These are phyloP conservation scores for Crataegus laevigata DNA, from an alignment of 306 rosid genomes.

Conservation along the genomic window DNA sequence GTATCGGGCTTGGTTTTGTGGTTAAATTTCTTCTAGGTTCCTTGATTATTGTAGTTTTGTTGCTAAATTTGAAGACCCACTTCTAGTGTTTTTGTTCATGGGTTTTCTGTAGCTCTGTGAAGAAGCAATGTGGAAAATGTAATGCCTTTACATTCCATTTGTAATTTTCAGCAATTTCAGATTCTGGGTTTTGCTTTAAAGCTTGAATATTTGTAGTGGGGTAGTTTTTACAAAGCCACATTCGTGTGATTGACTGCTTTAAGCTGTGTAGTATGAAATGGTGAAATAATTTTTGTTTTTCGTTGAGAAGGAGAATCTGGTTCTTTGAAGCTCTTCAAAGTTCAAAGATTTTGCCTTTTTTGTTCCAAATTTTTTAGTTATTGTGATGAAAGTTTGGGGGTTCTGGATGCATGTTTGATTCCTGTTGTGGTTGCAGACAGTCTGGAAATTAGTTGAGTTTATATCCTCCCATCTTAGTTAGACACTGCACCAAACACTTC, in stretches of 20 bases:
- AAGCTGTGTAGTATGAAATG: constrained; percentile 25
- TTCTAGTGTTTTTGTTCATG: constrained; percentile 25
- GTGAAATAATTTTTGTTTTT: not conserved
- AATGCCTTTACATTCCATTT: not conserved
- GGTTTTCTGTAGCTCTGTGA: constrained; percentile 25
- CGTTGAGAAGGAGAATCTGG: constrained; percentile 9
- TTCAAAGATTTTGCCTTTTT: constrained; percentile 11
- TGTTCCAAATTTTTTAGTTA: too few species aligned
- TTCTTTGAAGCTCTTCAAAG: constrained; percentile 16
- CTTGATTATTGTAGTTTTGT: constrained; percentile 40
- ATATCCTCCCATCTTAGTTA: too few species aligned
- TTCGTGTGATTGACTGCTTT: constrained; percentile 30
- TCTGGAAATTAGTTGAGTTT: constrained; percentile 10
- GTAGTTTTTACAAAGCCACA: constrained; percentile 12
- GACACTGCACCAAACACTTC: too few species aligned
- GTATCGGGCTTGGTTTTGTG: not conserved
- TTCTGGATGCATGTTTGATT: constrained; percentile 6
- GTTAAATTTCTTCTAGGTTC: constrained; percentile 46
- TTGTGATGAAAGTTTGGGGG: constrained; percentile 7
- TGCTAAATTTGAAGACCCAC: constrained; percentile 39
- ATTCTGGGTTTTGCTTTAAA: constrained; percentile 17
- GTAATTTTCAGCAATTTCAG: not conserved
- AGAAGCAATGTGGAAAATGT: constrained; percentile 21
- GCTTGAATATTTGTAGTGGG: constrained; percentile 22
- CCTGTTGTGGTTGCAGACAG: constrained; percentile 17